Percentiles rank a stretch among this genome's conserved stretches.
Conservation (phyloP, 176 grass and related monocot genomes). For the Musa beccarii region DNA sequence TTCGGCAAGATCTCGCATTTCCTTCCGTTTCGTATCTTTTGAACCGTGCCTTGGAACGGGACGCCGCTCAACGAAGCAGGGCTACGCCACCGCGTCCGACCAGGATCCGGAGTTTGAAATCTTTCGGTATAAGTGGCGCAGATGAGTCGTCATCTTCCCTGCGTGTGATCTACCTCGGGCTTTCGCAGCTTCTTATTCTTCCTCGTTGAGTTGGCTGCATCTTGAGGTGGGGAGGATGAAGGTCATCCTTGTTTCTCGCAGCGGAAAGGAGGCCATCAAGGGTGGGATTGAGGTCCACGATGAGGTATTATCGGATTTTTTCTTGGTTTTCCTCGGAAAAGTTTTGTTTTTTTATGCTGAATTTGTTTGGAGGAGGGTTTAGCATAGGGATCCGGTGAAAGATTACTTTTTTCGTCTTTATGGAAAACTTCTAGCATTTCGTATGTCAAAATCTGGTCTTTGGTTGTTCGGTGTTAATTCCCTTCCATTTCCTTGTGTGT, state of each 20-base stretch:
- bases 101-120: too few relatives aligned
- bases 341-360: not conserved
- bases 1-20: too few relatives aligned
- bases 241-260: constrained; percentile 61
- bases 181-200: too few relatives aligned
- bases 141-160: too few relatives aligned
- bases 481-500: not conserved
- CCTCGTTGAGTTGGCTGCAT: too few relatives aligned
- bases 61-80: too few relatives aligned
- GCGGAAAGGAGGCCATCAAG: constrained; percentile 71
- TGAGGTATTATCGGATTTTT: constrained; percentile 17
- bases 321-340: not conserved
- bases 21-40: too few relatives aligned
- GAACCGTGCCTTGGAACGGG: too few relatives aligned
- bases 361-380: not conserved
- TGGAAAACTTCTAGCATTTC: not conserved
- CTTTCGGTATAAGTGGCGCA: too few relatives aligned
- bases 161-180: too few relatives aligned
- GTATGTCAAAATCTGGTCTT: not conserved
- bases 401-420: not conserved
- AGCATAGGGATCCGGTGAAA: not conserved
- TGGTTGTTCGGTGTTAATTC: not conserved
- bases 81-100: too few relatives aligned
- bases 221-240: constrained; percentile 36
- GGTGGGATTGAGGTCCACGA: constrained; percentile 73